phyloP scores from a whole-genome alignment of 2,329 filamentous ascomycete genomes.

The Helotiales sp. region DNA sequence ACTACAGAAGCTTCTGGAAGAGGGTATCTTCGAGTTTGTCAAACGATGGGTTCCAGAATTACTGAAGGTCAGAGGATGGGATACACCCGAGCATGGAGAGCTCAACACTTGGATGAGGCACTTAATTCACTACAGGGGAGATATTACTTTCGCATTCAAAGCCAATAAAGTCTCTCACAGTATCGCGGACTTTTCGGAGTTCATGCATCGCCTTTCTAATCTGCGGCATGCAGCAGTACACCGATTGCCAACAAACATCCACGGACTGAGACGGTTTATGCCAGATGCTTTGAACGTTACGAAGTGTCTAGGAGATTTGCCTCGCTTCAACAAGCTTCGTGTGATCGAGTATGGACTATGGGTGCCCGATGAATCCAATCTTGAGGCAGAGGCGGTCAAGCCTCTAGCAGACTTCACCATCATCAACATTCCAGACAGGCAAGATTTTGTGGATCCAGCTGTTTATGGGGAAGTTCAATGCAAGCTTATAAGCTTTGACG shows the following conservation, averaged over 20 bases:
- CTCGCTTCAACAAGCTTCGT: not conserved
- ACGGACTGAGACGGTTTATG: not conserved
- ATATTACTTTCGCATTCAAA: not conserved
- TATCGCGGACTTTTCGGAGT: not conserved
- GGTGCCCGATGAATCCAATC: not conserved
- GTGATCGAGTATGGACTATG: not conserved
- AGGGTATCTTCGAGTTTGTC: constrained; percentile 6
- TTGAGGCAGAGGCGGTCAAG: not conserved
- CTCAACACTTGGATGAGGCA: not conserved
- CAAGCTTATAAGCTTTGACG: too few species aligned
- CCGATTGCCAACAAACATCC: not conserved
- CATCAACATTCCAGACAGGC: not conserved
- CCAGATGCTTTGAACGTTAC: not conserved
- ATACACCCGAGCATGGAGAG: constrained; percentile 2
- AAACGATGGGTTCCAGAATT: not conserved
- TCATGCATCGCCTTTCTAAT: not conserved
- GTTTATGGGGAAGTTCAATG: too few species aligned
- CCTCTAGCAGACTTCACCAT: not conserved
- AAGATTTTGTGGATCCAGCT: not conserved
- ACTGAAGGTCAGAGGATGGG: not conserved
- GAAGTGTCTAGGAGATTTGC: not conserved
- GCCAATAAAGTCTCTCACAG: not conserved
- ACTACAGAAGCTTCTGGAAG: constrained; percentile 5
- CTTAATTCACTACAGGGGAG: not conserved
- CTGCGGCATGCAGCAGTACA: not conserved